These are phyloP conservation scores for Prinsepia uniflora DNA, from an alignment of 306 rosid genomes.

Conservation along the genomic window DNA sequence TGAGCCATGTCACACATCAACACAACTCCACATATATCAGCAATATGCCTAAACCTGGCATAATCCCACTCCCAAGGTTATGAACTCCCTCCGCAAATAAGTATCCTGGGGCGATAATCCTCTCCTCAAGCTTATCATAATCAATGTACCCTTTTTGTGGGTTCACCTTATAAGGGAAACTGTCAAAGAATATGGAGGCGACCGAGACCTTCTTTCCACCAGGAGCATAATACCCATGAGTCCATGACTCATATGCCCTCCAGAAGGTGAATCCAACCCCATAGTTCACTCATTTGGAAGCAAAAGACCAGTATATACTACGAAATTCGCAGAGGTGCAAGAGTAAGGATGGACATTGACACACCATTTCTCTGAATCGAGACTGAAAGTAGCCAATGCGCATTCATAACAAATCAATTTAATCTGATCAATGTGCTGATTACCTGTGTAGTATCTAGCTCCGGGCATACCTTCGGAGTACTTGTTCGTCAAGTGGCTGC, in stretches of 20 bases:
- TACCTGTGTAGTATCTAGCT: slow-evolving; percentile 75
- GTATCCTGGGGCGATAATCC: slow-evolving; percentile 96
- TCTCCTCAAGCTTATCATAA: slow-evolving; percentile 88
- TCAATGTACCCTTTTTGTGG: slow-evolving; percentile 75
- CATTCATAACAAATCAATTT: slow-evolving; percentile 78
- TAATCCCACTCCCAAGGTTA: slow-evolving; percentile 96
- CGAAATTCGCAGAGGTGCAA: slow-evolving; percentile 89
- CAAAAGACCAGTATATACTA: slow-evolving; percentile 78
- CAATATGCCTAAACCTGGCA: slow-evolving; percentile 77
- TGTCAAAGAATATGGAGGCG: slow-evolving; percentile 90
- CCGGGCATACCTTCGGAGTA: slow-evolving; percentile 95
- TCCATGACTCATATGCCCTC: slow-evolving; percentile 97
- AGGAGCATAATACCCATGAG: slow-evolving; percentile 80
- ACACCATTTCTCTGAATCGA: slow-evolving; percentile 71
- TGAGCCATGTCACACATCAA: slow-evolving; percentile 95
- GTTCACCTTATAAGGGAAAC: slow-evolving; percentile 81
- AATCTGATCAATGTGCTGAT: slow-evolving; percentile 77
- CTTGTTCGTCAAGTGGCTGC: slow-evolving; percentile 85
- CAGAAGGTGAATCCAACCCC: slow-evolving; percentile 96
- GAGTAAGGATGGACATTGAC: slow-evolving; percentile 95
- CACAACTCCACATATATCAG: slow-evolving; percentile 86
- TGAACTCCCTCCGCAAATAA: slow-evolving; percentile 92
- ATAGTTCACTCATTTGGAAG: slow-evolving; percentile 81
- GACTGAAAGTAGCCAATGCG: slow-evolving; percentile 64
- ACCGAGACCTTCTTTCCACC: slow-evolving; percentile 84